These are phyloP conservation scores for Boechera stricta DNA, from an alignment of 345 rosid species.

Conservation along the genomic window DNA sequence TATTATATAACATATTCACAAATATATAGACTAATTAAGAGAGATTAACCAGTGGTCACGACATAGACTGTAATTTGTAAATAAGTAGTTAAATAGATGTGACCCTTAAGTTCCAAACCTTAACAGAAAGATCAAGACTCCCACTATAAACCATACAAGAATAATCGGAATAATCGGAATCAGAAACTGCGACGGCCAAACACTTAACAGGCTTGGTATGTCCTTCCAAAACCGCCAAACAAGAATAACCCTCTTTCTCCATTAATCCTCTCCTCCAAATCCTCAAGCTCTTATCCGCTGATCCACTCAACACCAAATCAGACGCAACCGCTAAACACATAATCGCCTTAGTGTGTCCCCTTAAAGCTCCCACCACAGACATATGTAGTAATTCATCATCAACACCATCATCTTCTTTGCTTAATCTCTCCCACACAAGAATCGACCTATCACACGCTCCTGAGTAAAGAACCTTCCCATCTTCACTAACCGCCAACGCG, in stretches of 20 bases:
- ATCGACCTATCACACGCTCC: slow-evolving; percentile 82
- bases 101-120: slow-evolving; percentile 54
- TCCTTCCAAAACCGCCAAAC: slow-evolving; percentile 67
- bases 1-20: slow-evolving; percentile 17
- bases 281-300: slow-evolving; percentile 67
- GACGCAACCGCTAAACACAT: slow-evolving; percentile 62
- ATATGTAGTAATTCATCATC: slow-evolving; percentile 44
- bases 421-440: slow-evolving; percentile 67
- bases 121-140: slow-evolving; percentile 67
- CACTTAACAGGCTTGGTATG: slow-evolving; percentile 74
- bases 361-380: slow-evolving; percentile 67
- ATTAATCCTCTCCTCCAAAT: slow-evolving; percentile 61
- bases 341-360: slow-evolving; percentile 73
- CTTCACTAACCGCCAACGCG: slow-evolving; percentile 65
- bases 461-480: slow-evolving; percentile 68
- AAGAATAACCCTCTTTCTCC: slow-evolving; percentile 51
- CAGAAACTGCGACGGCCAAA: slow-evolving; percentile 47
- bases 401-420: slow-evolving; percentile 17
- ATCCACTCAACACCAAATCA: slow-evolving; percentile 70
- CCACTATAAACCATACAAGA: slow-evolving; percentile 66
- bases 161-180: slow-evolving; percentile 32
- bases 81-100: slow-evolving; percentile 28
- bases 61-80: neutral
- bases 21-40: neutral
- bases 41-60: slow-evolving; percentile 6